Evolutionary conservation across 148 eudicot species (phyloP), one percentile per base, ranked within the genome.

Genomic region (Spergularia bocconei): DNA sequence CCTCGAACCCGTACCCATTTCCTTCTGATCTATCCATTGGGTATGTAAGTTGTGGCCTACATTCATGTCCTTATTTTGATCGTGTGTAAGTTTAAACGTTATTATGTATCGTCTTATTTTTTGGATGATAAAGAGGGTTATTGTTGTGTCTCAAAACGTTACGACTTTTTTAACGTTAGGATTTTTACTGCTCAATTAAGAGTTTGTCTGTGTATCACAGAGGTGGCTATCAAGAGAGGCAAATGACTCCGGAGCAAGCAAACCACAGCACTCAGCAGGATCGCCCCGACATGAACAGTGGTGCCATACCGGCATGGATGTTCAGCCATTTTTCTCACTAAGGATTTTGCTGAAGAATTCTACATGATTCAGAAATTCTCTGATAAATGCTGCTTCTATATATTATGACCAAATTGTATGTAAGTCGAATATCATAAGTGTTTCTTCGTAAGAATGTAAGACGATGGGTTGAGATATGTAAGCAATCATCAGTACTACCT

Each of bases 231-330:
- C 78, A 79, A 78, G 78, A 71, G 70, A 77, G 65, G n/a, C 80
- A 74, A 58, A 4, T 51, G 39, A 21, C 47, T 12, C 60, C 23
- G 4, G 70, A 14, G 15, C 21, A 36, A 65, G 62, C 74, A 71
- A 14, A 67, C 52, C 11, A 41, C 6, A 67, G 70, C 11, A 63
- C 75, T 44, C 48, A 41, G 73, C 73, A 82, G 57, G 51, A 55
- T 73, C 78, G 62, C 4, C 74, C 78, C 3, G 36, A 54, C 60
- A 48, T 82, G 21, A 76, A 70, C 72, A 12, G 79, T 7, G 25
- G 64, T 7, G 25, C 61, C 47, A 84, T 89, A 76, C 93, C 90
- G 6, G 80, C 90, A 21, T 89, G 93, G 93, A 84, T 89, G 87
- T 83, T 85, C 38, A 83, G 76, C 60, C 90, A 81, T 69, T 65